Evolutionary conservation across 768 basidiomycete species (phyloP), one percentile per base, ranked within the genome.

Genomic region (Pisolithus microcarpus): DNA sequence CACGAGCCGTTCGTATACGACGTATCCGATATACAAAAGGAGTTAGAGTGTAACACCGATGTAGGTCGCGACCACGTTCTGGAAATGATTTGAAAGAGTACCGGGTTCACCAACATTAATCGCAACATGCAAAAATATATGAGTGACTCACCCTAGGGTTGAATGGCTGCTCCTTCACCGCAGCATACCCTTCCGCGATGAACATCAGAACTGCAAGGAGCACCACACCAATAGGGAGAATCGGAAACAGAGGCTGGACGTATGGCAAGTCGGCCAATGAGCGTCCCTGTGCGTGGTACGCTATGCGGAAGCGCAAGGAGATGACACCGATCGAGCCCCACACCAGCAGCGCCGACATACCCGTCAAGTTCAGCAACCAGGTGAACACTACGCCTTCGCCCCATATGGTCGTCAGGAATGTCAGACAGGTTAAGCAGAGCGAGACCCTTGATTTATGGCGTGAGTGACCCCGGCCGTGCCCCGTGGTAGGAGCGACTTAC

Each of bases 271-370:
- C 82, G 2, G 66, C 63, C 8, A 81, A 64, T 1, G 65, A 58
- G 51, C 76, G 71, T 18, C 76, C 76, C 45, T 81, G 81, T 0
- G 73, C 74, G 40, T 60, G 64, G 70, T 80, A 85, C 4, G 81
- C 84, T n/a, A 61, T 57, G 21, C 82, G 75, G 71, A 87, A 86
- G 28, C 82, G 79, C 34, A 85, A 60, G 5, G 75, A 78, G 31
- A 79, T 79, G 30, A 70, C 16, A 8, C 74, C 75, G 52, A 84
- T 79, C 26, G 77, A 75, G 23, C 74, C 76, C 84, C 85, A 87
- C 38, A 82, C 81, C 52, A 86, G 74, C 45, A 87, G 68, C 2
- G 81, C 79, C 1, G 79, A 82, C 42, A 86, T 79, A 38, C 84
- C 82, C 7, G 79, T 80, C 47, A 85, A 67, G 56, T 82, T 80